Evolutionary conservation across 2,329 filamentous ascomycete genomes (phyloP), one percentile per base, ranked within the genome.

Genomic region (Nothophoma quercina): DNA sequence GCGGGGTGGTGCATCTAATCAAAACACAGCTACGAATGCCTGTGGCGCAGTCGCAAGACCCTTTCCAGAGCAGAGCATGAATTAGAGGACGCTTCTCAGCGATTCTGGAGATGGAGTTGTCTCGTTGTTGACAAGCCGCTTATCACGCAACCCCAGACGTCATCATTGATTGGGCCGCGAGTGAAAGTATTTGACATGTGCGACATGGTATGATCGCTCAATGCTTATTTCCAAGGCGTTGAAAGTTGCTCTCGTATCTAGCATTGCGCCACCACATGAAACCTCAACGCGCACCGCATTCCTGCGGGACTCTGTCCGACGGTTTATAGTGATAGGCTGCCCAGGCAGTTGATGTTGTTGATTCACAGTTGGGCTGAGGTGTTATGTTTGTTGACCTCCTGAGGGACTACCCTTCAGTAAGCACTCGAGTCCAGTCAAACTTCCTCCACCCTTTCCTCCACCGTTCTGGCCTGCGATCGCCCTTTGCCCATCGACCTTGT

Each of bases 381-480:
- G 21, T 16, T 30, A 23, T 18, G 8, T 33, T 9, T 30, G 7
- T 29, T 5, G 18, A 5, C 9, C 15, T 53, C 43, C 33, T 39
- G 25, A 23, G 16, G 26, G 28, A 39, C 43, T 53, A 60, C 35
- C 72, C 79, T 62, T 85, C 83, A 30, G 81, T 76, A 59, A 88
- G 73, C 23, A 86, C 79, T 61, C 82, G 83, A 22, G 86, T 89
- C 88, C 95, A 99, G 79, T 99, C 95, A 78, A 95, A 97, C 77
- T 92, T 92, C 63, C 85, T 85, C 95, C 95, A 99, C 36, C 85
- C 82, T 78, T 88, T 93, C 78, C 85, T 88, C 68, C 96, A 99
- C 2, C 79, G 85, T 2, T 93, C 91, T 1, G 89, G 79, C 62
- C 93, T 82, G 28, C 78, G 71, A 63, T 88, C 88, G 3, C 83